Evolutionary conservation across 306 rosid species (phyloP), one percentile per base, ranked within the genome.

Genomic region (Argentina anserina): DNA sequence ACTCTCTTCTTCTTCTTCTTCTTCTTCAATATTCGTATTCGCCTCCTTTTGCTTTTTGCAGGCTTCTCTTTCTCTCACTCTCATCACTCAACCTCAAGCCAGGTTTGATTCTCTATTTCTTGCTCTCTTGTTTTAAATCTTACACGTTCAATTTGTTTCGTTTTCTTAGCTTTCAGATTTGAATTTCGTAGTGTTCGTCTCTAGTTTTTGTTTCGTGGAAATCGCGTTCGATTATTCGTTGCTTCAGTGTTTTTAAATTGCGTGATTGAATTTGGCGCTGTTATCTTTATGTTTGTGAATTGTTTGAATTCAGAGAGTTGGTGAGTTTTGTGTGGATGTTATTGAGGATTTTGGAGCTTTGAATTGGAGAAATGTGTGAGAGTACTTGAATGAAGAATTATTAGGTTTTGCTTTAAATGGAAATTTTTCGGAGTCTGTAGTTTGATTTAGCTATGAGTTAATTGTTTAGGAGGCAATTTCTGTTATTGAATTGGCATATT

Each of bases 11-110:
- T 31, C 72, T 67, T 29, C 31, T 9, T 42, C 55, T 42, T 29
- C 40, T 37, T 34, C 29, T 53, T 3, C n/a, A 5, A 37, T 52
- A 49, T 73, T 60, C 78, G 39, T 73, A 59, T 79, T 73, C 78
- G 78, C 65, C 70, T 66, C 74, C 69, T 40, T 73, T 47, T 39
- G 70, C 46, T 73, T 50, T 49, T 29, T 28, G 23, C 42, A 7
- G 42, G 60, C 49, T 50, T 71, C 53, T 25, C 29, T 18, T 14
- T 78, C 63, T 23, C 70, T 60, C 70, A 52, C 69, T 56, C 53
- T 33, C 60, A 2, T n/a, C 43, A 59, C 63, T 43, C 17, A 61
- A 73, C 18, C 46, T 13, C 5, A 67, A 18, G 15, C 69, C 37
- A 67, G 68, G 67, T 67, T 21, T 45, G 6, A 28, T 12, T 40